These are phyloP conservation scores for Sporopachydermia quercuum DNA, from an alignment of 805 yeast species.

Conservation along the genomic window DNA sequence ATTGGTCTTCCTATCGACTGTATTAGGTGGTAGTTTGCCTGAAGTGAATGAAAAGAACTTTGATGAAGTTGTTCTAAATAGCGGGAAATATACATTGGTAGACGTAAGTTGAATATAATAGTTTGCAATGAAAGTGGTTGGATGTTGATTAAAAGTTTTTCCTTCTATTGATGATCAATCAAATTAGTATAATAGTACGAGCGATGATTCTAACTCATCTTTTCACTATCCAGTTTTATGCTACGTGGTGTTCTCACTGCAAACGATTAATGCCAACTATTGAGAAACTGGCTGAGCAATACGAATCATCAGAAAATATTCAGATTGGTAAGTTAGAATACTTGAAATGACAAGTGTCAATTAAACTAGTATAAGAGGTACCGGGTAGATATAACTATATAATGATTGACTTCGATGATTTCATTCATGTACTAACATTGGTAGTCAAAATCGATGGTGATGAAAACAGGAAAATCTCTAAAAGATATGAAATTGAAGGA, in stretches of 20 bases:
- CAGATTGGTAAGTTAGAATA: not conserved
- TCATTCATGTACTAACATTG: no score
- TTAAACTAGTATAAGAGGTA: no score
- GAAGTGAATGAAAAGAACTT: constrained; percentile 1
- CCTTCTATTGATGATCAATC: no score
- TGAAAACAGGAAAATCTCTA: constrained; percentile 32
- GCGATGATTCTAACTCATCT: no score
- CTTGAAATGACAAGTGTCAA: no score
- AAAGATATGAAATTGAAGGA: constrained; percentile 38
- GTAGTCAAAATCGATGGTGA: constrained; percentile 47
- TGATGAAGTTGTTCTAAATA: not conserved
- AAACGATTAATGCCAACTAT: constrained; percentile 38
- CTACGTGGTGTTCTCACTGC: constrained; percentile 66
- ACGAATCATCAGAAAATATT: constrained; percentile 8
- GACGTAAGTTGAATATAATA: not conserved
- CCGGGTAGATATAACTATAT: no score
- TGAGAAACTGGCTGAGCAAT: constrained; percentile 32
- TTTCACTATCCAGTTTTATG: constrained; percentile 27
- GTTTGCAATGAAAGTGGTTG: no score
- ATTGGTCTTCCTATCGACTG: no score
- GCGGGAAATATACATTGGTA: constrained; percentile 1
- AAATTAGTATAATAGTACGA: no score
- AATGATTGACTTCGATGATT: no score
- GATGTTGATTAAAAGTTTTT: no score
- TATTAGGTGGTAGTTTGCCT: no score